phyloP scores from a whole-genome alignment of 2,329 filamentous ascomycete species.

The Colletotrichum trifolii region DNA sequence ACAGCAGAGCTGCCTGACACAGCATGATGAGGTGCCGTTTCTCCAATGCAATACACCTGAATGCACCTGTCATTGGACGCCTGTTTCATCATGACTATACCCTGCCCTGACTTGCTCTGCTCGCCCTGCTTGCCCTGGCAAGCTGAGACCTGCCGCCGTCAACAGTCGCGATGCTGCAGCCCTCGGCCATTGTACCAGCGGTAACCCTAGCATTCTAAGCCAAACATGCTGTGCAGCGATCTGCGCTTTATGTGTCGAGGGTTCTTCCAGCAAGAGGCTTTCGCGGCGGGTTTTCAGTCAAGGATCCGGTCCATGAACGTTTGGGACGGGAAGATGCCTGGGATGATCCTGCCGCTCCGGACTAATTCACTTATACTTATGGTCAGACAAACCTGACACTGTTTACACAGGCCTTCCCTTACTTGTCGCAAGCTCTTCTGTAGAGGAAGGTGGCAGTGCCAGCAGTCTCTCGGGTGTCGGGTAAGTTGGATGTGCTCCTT shows the following conservation, averaged over 20 bases:
- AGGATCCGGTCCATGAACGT: slow-evolving; percentile 1
- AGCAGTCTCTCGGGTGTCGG: no score
- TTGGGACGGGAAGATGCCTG: slow-evolving; percentile 23
- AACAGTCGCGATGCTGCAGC: slow-evolving; percentile 17
- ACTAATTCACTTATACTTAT: slow-evolving; percentile 22
- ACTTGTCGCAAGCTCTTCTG: no score
- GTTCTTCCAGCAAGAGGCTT: no score
- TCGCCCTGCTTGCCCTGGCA: no score
- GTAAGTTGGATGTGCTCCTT: background rate
- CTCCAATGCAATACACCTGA: background rate
- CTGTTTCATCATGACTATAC: slow-evolving; percentile 21
- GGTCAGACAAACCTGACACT: slow-evolving; percentile 2
- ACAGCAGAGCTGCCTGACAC: background rate
- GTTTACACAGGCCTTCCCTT: no score
- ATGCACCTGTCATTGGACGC: slow-evolving; percentile 27
- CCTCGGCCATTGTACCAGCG: background rate
- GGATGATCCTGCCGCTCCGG: slow-evolving; percentile 30
- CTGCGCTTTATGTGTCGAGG: slow-evolving; percentile 25
- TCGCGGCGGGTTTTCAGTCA: slow-evolving; percentile 6
- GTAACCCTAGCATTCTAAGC: slow-evolving; percentile 1
- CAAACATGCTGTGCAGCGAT: slow-evolving; percentile 17
- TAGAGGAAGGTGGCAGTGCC: no score
- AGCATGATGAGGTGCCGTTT: background rate
- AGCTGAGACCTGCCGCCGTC: slow-evolving; percentile 21
- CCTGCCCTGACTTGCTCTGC: slow-evolving; percentile 18